Conservation (phyloP, 495 filamentous ascomycete genomes). For the Emericellopsis terricola region DNA sequence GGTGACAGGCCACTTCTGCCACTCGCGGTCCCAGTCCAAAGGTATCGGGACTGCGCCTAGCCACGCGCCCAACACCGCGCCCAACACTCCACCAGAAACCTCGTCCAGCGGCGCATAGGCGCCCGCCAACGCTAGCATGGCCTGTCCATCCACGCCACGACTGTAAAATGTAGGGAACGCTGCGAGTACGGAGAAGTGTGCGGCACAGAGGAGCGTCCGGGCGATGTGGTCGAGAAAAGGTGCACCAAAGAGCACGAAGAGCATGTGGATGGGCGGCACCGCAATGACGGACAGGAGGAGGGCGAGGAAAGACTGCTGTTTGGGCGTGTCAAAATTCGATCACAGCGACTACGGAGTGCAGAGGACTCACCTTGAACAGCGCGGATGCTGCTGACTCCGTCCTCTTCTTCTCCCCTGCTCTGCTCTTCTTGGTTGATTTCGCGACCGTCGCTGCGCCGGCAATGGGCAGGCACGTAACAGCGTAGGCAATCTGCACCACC, state of each 20-base stretch:
- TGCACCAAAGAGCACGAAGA: slow-evolving; percentile 77
- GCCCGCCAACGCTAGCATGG: slow-evolving; percentile 55
- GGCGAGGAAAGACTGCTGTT: slow-evolving; percentile 41
- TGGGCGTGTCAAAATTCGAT: no score
- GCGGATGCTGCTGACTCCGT: slow-evolving; percentile 15
- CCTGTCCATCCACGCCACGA: slow-evolving; percentile 54
- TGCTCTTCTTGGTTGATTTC: slow-evolving; percentile 14
- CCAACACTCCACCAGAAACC: slow-evolving; percentile 45
- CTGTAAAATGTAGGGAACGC: slow-evolving; percentile 62
- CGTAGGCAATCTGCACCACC: slow-evolving; percentile 48
- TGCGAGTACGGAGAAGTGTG: slow-evolving; percentile 62
- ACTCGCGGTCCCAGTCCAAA: slow-evolving; percentile 85
- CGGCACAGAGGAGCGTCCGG: slow-evolving; percentile 62
- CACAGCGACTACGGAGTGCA: no score
- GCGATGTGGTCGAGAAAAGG: slow-evolving; percentile 66
- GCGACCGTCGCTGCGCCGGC: slow-evolving; percentile 29
- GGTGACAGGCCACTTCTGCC: slow-evolving; percentile 95
- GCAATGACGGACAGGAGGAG: slow-evolving; percentile 38
- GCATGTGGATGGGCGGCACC: slow-evolving; percentile 39
- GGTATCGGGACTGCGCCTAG: slow-evolving; percentile 83
- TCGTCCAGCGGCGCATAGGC: slow-evolving; percentile 43
- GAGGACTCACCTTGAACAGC: slow-evolving; percentile 12
- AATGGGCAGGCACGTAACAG: slow-evolving; percentile 52
- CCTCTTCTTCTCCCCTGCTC: slow-evolving; percentile 27
- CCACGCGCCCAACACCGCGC: slow-evolving; percentile 49